Conservation (phyloP, 2,329 filamentous ascomycete genomes). For the Waltergamsia citrina region DNA sequence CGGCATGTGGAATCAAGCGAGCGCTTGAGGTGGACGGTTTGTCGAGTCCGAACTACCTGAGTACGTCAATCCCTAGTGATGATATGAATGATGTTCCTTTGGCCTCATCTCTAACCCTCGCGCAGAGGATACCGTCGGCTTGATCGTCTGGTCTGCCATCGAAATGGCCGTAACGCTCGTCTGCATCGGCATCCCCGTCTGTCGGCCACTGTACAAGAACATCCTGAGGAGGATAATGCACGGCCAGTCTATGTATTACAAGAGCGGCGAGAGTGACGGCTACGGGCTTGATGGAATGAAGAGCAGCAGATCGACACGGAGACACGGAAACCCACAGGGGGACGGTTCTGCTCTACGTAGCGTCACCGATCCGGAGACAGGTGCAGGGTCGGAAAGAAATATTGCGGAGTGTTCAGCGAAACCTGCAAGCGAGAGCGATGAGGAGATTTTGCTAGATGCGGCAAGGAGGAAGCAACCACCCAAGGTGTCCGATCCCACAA, state of each 20-base stretch:
- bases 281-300: no score
- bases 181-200: slow-evolving; percentile 26
- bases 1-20: slow-evolving; percentile 9
- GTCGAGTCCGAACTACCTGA: slow-evolving; percentile 7
- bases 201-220: slow-evolving; percentile 22
- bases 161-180: slow-evolving; percentile 25
- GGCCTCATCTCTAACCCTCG: background rate
- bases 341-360: no score
- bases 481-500: no score
- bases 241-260: background rate
- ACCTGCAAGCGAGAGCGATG: no score
- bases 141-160: slow-evolving; percentile 26
- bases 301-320: no score
- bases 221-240: background rate
- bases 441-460: no score
- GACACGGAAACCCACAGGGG: no score
- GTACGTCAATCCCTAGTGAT: background rate
- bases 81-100: background rate
- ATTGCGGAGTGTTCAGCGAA: no score
- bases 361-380: no score
- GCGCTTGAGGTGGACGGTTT: slow-evolving; percentile 12
- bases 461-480: no score
- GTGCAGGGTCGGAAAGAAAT: no score
- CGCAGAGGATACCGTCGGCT: slow-evolving; percentile 18
- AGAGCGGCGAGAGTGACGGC: background rate